Conservation (phyloP, 148 eudicot genomes). For the Heliosperma pusillum region DNA sequence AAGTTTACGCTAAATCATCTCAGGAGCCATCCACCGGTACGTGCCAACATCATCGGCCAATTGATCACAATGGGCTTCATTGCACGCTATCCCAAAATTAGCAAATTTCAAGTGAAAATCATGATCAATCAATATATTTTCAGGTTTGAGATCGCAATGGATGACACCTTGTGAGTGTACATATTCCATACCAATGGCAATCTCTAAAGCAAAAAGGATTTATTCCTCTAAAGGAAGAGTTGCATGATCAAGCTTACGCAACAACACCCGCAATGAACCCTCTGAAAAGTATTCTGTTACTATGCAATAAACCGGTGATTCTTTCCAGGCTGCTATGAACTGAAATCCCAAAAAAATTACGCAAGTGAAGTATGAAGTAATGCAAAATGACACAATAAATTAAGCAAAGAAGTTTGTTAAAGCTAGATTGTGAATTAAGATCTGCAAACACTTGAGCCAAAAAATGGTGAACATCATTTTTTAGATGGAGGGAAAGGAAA, state of each 20-base stretch:
- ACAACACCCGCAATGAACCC: conserved; percentile 81
- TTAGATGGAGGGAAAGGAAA: not conserved
- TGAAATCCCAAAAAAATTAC: conserved; percentile 25
- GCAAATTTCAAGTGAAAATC: conserved; percentile 76
- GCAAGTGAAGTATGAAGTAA: not conserved
- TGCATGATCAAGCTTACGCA: conserved; percentile 70
- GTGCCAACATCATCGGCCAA: conserved; percentile 89
- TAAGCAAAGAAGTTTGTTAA: not conserved
- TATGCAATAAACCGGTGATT: conserved; percentile 70
- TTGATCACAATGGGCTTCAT: conserved; percentile 65
- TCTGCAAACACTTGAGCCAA: not conserved
- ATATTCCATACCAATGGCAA: conserved; percentile 89
- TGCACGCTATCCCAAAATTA: conserved; percentile 93
- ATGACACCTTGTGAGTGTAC: conserved; percentile 89
- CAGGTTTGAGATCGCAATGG: conserved; percentile 92
- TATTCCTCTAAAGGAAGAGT: conserved; percentile 51
- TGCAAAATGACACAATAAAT: no score
- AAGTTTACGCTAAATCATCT: conserved; percentile 74
- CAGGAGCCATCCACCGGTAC: conserved; percentile 99
- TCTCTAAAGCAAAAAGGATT: conserved; percentile 58
- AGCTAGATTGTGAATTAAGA: not conserved
- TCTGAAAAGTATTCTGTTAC: conserved; percentile 74
- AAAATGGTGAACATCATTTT: no score
- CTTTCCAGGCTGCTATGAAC: conserved; percentile 85
- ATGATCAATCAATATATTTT: conserved; percentile 65